A percentile compares a stretch with the other conserved stretches of the same genome.
phyloP scores from a whole-genome alignment of 1,139 yeast species.

The Ogataea hybrid region DNA sequence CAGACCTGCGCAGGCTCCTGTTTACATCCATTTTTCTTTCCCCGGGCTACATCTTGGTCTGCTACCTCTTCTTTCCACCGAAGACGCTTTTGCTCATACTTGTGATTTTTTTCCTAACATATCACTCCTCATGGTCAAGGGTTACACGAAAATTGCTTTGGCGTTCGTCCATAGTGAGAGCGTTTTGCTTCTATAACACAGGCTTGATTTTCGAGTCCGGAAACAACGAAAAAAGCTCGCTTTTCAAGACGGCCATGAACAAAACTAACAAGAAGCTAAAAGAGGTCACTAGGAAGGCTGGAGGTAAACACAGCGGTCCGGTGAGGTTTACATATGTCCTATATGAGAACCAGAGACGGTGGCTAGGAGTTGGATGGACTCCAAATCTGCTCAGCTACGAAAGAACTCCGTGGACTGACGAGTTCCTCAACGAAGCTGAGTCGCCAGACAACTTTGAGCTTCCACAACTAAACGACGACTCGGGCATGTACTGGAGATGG shows the following conservation, averaged over 20 bases:
- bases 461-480: conserved; percentile 63
- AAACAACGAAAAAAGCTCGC: conserved; percentile 31
- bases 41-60: conserved; percentile 72
- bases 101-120: conserved; percentile 69
- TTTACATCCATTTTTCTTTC: conserved; percentile 84
- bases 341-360: conserved; percentile 94
- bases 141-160: conserved; percentile 80
- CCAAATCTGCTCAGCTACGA: conserved; percentile 86
- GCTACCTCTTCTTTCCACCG: conserved; percentile 69
- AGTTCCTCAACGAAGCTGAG: conserved; percentile 81
- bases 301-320: conserved; percentile 39
- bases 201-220: conserved; percentile 78
- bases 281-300: conserved; percentile 19
- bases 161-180: conserved; percentile 72
- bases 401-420: conserved; percentile 97
- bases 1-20: conserved; percentile 74
- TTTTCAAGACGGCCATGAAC: conserved; percentile 37
- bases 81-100: conserved; percentile 58
- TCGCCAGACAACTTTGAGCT: conserved; percentile 74
- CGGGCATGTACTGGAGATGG: conserved; percentile 90
- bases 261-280: conserved; percentile 30
- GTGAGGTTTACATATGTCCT: conserved; percentile 87
- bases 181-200: conserved; percentile 74
- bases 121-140: conserved; percentile 82
- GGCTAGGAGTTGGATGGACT: conserved; percentile 99